These are phyloP conservation scores for Globisporangium acanthophoron DNA, from an alignment of 352 stramenopile species.

Conservation along the genomic window DNA sequence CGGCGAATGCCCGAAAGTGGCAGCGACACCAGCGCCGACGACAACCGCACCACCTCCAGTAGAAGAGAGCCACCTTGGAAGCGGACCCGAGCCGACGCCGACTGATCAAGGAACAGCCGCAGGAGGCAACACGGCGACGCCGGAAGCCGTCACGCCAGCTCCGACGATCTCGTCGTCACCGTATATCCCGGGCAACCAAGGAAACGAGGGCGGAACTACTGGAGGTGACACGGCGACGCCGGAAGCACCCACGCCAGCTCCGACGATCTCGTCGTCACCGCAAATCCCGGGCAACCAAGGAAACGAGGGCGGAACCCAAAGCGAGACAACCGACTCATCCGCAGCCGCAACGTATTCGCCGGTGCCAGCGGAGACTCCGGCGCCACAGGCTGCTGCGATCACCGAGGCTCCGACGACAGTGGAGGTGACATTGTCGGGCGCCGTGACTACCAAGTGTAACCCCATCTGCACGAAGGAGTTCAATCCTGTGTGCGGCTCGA, in stretches of 20 bases:
- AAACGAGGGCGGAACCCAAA: not conserved
- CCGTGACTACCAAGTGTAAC: conserved; percentile 29
- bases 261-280: not conserved
- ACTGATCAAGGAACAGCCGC: too few species aligned
- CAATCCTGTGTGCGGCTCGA: conserved; percentile 51
- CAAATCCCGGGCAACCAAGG: not conserved
- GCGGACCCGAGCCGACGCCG: too few species aligned
- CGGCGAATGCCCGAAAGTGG: conserved; percentile 14
- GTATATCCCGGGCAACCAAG: not conserved
- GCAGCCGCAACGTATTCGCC: not conserved
- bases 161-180: not conserved
- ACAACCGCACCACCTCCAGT: not conserved
- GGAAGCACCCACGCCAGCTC: not conserved
- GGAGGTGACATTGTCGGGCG: conserved; percentile 6
- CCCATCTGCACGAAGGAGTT: conserved; percentile 38
- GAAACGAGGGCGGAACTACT: not conserved
- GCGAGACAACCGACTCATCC: too few species aligned
- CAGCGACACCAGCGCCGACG: conserved; percentile 2
- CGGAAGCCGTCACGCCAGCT: not conserved
- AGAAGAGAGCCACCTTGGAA: not conserved
- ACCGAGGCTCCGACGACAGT: not conserved
- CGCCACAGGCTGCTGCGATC: not conserved
- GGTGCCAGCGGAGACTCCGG: not conserved
- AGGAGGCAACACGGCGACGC: too few species aligned
- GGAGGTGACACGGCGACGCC: too few species aligned